Evolutionary conservation across 1,139 yeast genomes (phyloP).

Genomic region (Kurtzmaniella quercitrusa): DNA sequence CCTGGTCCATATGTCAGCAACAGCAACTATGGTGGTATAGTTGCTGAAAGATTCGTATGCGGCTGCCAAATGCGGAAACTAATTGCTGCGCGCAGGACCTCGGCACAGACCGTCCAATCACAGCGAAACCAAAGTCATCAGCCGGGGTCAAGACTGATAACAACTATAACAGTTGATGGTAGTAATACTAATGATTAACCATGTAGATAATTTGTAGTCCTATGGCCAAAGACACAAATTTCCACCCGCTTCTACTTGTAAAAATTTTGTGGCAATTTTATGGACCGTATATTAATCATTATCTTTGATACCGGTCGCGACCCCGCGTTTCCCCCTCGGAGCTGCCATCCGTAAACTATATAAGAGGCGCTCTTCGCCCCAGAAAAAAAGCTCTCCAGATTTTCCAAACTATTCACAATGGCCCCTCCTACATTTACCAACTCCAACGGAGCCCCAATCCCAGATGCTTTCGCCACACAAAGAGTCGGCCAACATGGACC

Average conservation of each 20-base stretch:
- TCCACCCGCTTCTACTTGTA: no score
- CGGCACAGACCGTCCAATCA: neutral
- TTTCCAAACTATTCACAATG: slow-evolving; percentile 4
- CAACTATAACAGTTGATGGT: no score
- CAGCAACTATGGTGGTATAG: neutral
- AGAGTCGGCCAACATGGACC: slow-evolving; percentile 76
- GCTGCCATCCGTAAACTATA: neutral
- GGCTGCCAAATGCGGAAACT: neutral
- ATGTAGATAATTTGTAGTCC: no score
- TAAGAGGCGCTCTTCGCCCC: neutral
- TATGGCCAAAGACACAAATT: no score
- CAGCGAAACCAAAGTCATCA: neutral
- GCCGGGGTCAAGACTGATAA: no score
- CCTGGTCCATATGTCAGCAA: neutral
- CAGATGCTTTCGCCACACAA: slow-evolving; percentile 68
- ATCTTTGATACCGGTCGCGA: neutral
- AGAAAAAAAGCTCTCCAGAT: no score
- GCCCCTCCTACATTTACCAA: slow-evolving; percentile 52
- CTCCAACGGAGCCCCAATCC: slow-evolving; percentile 71
- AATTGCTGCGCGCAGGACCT: neutral
- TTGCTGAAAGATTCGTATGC: neutral
- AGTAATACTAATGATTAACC: no score
- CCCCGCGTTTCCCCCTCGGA: neutral
- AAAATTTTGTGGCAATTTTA: no score
- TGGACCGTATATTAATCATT: neutral